A percentile compares a stretch with the other conserved stretches of the same genome.
These are phyloP conservation scores for Pseudotulostoma volvatum DNA, from an alignment of 495 filamentous ascomycete genomes.

Conservation along the genomic window DNA sequence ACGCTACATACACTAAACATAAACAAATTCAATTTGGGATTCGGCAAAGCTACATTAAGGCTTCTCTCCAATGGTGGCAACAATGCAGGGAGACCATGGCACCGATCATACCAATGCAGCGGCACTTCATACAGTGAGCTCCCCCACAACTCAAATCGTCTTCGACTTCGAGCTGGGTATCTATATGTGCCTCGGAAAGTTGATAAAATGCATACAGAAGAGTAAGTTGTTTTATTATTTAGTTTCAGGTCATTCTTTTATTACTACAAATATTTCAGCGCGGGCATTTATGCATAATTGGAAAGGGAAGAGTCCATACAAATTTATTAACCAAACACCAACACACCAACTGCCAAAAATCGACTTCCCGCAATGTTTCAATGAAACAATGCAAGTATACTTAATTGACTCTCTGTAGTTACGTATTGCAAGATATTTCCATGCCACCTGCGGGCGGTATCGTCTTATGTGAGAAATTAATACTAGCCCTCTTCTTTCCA, in stretches of 20 bases:
- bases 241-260: too few relatives aligned
- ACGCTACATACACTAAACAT: background rate
- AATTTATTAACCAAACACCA: background rate
- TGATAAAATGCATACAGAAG: background rate
- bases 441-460: too few relatives aligned
- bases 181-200: background rate
- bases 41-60: background rate
- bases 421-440: too few relatives aligned
- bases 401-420: too few relatives aligned
- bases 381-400: background rate
- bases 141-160: background rate
- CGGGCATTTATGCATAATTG: background rate
- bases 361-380: background rate
- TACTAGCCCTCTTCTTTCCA: too few relatives aligned
- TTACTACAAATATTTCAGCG: background rate
- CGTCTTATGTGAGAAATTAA: too few relatives aligned
- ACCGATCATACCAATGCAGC: background rate
- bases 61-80: background rate
- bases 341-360: background rate
- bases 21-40: background rate
- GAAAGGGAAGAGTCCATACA: background rate
- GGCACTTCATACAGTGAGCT: background rate
- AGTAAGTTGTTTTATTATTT: background rate
- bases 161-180: background rate
- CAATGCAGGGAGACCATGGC: background rate